Conservation (phyloP, 495 filamentous ascomycete species). For the Saxophila tyrrhenica region DNA sequence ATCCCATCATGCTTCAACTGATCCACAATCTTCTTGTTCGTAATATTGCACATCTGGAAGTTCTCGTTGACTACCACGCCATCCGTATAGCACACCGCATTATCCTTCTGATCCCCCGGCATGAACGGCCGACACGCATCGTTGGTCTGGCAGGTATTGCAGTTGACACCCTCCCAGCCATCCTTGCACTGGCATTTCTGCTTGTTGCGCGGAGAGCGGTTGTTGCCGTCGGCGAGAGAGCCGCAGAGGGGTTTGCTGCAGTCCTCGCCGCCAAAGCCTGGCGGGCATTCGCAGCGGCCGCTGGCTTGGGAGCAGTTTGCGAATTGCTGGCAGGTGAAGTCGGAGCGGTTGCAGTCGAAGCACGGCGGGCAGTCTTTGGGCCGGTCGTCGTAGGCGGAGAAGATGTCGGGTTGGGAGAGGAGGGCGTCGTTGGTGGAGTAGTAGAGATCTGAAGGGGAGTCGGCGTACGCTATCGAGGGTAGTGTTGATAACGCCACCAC, state of each 20-base stretch:
- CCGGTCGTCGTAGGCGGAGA: constrained; percentile 46
- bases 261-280: constrained; percentile 87
- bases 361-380: constrained; percentile 54
- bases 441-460: constrained; percentile 19
- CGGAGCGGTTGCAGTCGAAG: constrained; percentile 95
- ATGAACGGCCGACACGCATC: constrained; percentile 76
- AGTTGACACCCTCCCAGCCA: constrained; percentile 97
- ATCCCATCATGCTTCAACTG: constrained; percentile 62
- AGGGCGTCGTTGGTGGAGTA: constrained; percentile 24
- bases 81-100: constrained; percentile 82
- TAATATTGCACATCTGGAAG: constrained; percentile 96
- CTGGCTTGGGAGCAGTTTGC: constrained; percentile 72
- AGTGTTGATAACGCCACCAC: constrained; percentile 1
- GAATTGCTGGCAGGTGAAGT: constrained; percentile 82
- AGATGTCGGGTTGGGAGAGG: constrained; percentile 14
- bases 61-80: constrained; percentile 87
- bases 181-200: constrained; percentile 75
- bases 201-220: constrained; percentile 58
- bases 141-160: constrained; percentile 83
- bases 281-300: constrained; percentile 83
- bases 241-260: constrained; percentile 82
- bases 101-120: constrained; percentile 58
- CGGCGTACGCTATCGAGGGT: background rate
- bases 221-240: constrained; percentile 65
- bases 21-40: constrained; percentile 81